phyloP scores from a whole-genome alignment of 495 filamentous ascomycete genomes.

The Xylaria palmicola region DNA sequence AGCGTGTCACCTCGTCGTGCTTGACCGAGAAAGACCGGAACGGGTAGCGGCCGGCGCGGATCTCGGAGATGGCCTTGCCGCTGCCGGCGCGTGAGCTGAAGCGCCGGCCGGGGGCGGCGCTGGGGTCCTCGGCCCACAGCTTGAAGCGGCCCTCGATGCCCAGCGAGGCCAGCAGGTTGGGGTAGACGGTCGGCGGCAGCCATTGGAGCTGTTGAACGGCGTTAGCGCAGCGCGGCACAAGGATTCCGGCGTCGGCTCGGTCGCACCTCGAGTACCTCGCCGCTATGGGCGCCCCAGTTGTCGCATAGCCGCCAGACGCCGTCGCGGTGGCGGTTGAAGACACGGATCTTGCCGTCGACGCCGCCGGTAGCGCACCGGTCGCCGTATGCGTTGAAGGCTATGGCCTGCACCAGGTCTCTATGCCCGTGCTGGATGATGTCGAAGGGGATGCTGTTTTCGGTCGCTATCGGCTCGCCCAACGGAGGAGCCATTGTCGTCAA shows the following conservation, averaged over 20 bases:
- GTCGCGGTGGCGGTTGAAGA: conserved; percentile 79
- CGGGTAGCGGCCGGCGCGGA: conserved; percentile 40
- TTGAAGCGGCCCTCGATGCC: conserved; percentile 85
- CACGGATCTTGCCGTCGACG: conserved; percentile 88
- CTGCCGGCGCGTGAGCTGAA: conserved; percentile 55
- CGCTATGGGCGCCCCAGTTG: conserved; percentile 87
- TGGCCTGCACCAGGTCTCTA: conserved; percentile 66
- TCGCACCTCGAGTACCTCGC: conserved; percentile 84
- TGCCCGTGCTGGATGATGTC: conserved; percentile 59
- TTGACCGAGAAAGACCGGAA: conserved; percentile 77
- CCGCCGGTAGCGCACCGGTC: conserved; percentile 87
- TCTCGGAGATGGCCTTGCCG: conserved; percentile 44
- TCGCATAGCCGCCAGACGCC: conserved; percentile 78
- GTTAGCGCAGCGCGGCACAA: conserved; percentile 5
- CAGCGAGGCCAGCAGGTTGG: conserved; percentile 61
- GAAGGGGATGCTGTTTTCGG: conserved; percentile 28
- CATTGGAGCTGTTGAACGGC: conserved; percentile 67
- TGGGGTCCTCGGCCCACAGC: conserved; percentile 85
- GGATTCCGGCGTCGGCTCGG: background rate
- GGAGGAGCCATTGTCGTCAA: conserved; percentile 19
- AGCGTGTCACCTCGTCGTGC: conserved; percentile 61
- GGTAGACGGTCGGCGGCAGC: conserved; percentile 58
- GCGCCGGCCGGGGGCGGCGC: conserved; percentile 70
- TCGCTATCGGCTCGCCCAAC: conserved; percentile 15
- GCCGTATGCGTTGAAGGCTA: conserved; percentile 76